A percentile compares a stretch with the other conserved stretches of the same genome.
These are phyloP conservation scores for Alternaria incomplexa DNA, from an alignment of 2,329 filamentous ascomycete species.

Conservation along the genomic window DNA sequence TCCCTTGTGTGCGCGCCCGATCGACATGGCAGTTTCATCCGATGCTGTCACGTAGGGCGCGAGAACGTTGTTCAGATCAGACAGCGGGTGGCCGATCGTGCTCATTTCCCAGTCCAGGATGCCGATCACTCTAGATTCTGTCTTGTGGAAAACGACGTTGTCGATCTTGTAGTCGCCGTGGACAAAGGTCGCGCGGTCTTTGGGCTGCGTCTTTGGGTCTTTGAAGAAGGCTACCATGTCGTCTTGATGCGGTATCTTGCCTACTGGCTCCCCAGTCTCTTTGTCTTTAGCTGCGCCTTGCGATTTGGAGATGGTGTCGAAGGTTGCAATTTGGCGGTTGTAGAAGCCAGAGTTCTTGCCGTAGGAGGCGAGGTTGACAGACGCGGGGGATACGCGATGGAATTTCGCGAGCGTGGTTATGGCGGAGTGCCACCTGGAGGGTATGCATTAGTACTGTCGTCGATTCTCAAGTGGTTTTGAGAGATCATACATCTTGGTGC, in stretches of 20 bases:
- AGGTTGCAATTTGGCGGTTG: constrained; percentile 82
- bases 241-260: constrained; percentile 81
- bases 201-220: constrained; percentile 71
- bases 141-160: constrained; percentile 76
- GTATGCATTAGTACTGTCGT: not conserved
- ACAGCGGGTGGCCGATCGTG: constrained; percentile 93
- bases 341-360: constrained; percentile 82
- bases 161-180: constrained; percentile 94
- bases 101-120: constrained; percentile 96
- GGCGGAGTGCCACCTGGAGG: constrained; percentile 76
- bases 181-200: constrained; percentile 78
- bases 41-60: constrained; percentile 53
- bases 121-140: constrained; percentile 85
- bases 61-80: constrained; percentile 83
- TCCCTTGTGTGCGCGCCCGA: constrained; percentile 51
- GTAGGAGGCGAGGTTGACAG: constrained; percentile 73
- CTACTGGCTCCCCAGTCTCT: constrained; percentile 78
- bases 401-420: constrained; percentile 83
- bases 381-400: constrained; percentile 72
- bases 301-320: constrained; percentile 75
- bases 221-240: constrained; percentile 81
- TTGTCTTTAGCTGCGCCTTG: constrained; percentile 79
- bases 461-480: not conserved
- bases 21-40: constrained; percentile 45
- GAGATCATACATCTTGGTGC: constrained; percentile 67